These are phyloP conservation scores for Aquilaria malaccensis DNA, from an alignment of 345 rosid genomes.

Conservation along the genomic window DNA sequence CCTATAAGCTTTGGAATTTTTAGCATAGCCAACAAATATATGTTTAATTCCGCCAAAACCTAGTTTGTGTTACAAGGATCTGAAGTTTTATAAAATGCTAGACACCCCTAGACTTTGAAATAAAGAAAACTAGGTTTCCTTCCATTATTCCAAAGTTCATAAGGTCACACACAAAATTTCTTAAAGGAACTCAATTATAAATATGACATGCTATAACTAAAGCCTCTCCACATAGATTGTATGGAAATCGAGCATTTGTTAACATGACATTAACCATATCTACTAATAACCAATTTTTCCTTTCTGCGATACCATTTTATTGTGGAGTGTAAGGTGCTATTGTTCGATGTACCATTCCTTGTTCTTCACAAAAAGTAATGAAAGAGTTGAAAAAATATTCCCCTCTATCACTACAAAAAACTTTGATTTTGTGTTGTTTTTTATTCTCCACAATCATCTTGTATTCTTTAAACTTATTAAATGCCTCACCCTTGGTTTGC, in stretches of 20 bases:
- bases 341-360: background rate
- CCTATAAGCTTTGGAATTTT: conserved; percentile 1
- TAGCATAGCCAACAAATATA: background rate
- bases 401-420: background rate
- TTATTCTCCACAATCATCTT: background rate
- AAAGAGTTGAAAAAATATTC: background rate
- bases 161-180: background rate
- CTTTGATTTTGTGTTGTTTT: too few species aligned
- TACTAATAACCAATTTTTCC: background rate
- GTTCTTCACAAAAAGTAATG: background rate
- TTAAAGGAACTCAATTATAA: background rate
- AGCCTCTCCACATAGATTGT: background rate
- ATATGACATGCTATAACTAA: background rate
- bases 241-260: background rate
- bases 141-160: conserved; percentile 1
- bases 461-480: background rate
- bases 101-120: conserved; percentile 1
- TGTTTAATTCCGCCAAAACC: background rate
- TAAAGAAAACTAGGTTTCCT: background rate
- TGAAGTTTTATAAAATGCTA: too few species aligned
- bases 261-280: background rate
- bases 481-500: background rate
- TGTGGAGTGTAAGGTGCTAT: background rate
- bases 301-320: conserved; percentile 8
- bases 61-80: too few species aligned